Evolutionary conservation across 305 asterid genomes (phyloP).

Genomic region (Solanum hybrid): DNA sequence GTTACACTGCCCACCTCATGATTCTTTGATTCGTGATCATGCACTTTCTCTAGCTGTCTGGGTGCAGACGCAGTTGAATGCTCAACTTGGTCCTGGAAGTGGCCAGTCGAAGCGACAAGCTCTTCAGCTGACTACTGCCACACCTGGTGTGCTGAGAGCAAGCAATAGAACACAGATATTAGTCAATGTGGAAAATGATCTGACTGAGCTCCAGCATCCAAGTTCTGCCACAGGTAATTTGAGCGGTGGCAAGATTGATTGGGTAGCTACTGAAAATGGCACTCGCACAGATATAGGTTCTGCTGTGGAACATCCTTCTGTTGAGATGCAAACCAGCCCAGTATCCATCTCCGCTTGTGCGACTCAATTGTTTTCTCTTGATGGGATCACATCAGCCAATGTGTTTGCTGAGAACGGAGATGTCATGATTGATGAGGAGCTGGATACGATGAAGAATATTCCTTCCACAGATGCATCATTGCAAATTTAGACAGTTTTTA

Average conservation of each 20-base stretch:
- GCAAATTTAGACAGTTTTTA: constrained; percentile 10
- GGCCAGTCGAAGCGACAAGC: constrained; percentile 20
- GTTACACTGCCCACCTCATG: constrained; percentile 51
- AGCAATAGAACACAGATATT: constrained; percentile 11
- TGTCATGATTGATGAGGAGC: constrained; percentile 12
- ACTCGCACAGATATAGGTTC: background rate
- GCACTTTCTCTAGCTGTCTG: constrained; percentile 63
- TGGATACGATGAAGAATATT: constrained; percentile 10
- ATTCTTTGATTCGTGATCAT: constrained; percentile 77
- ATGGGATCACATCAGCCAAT: constrained; percentile 15
- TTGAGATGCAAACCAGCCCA: constrained; percentile 25
- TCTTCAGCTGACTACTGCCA: constrained; percentile 14
- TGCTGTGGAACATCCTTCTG: constrained; percentile 18
- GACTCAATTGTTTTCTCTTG: constrained; percentile 15
- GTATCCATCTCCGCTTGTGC: constrained; percentile 16
- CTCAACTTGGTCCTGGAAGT: constrained; percentile 34
- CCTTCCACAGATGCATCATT: constrained; percentile 16
- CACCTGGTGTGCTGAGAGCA: constrained; percentile 9
- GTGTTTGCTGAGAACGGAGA: constrained; percentile 15
- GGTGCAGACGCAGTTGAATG: constrained; percentile 59
- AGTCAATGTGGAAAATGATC: constrained; percentile 12
- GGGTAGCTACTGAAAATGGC: constrained; percentile 14
- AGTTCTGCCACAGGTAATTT: constrained; percentile 16
- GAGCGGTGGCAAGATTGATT: constrained; percentile 6
- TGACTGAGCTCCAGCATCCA: constrained; percentile 18